These are phyloP conservation scores for Coemansia sp. DNA, from an alignment of 192 early-diverging fungal species.

Conservation along the genomic window DNA sequence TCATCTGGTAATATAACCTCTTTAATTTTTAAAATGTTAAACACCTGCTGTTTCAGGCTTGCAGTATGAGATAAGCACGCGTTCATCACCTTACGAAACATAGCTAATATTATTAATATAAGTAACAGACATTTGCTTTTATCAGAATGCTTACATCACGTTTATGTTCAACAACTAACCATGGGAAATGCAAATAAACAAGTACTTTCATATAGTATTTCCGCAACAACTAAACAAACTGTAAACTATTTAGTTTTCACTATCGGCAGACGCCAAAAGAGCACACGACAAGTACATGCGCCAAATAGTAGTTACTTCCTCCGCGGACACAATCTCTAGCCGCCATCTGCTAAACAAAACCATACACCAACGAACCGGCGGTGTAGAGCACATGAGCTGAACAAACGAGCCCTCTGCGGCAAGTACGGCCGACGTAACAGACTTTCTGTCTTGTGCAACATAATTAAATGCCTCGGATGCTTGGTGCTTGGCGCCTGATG, in stretches of 20 bases:
- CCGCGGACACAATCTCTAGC: constrained; percentile 34
- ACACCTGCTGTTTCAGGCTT: too few species aligned
- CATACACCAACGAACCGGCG: constrained; percentile 33
- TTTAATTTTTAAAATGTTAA: too few species aligned
- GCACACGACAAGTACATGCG: constrained; percentile 55
- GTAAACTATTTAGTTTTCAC: constrained; percentile 16
- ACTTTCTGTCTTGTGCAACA: constrained; percentile 19
- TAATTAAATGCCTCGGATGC: constrained; percentile 49
- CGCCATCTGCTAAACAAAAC: constrained; percentile 41
- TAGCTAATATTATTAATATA: too few species aligned
- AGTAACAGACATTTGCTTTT: background rate
- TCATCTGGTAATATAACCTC: too few species aligned
- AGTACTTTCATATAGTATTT: too few species aligned
- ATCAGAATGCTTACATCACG: background rate
- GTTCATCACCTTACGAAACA: too few species aligned
- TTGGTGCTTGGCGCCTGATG: constrained; percentile 10
- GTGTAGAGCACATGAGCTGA: constrained; percentile 49
- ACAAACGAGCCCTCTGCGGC: constrained; percentile 32
- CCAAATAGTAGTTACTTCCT: constrained; percentile 47
- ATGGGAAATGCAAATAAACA: too few species aligned
- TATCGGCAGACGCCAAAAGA: constrained; percentile 30
- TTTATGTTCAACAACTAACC: background rate
- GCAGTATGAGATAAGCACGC: too few species aligned
- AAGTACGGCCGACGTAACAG: constrained; percentile 13
- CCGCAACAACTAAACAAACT: background rate